Evolutionary conservation across 306 rosid species (phyloP).

Genomic region (cucumber (Cucumis sativus)): Cucumber_9930_V3 NC_026655.2:563001-563500

Average conservation of each 20-base stretch:
- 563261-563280: conserved; percentile 85
- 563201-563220: not conserved
- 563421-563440: not conserved
- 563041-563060: no score
- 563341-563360: conserved; percentile 68
- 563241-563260: conserved; percentile 28
- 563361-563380: conserved; percentile 71
- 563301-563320: conserved; percentile 58
- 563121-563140: no score
- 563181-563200: no score
- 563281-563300: conserved; percentile 59
- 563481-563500: conserved; percentile 42
- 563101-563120: no score
- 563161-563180: no score
- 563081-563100: no score
- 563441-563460: not conserved
- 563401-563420: conserved; percentile 1
- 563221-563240: not conserved
- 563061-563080: no score
- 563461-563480: not conserved
- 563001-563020: not conserved
- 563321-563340: conserved; percentile 64
- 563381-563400: conserved; percentile 58
- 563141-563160: no score
- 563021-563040: not conserved